Percentiles rank a stretch among this genome's conserved stretches.
Conservation (phyloP, 495 filamentous ascomycete species). For the Tuber umbilicatum region DNA sequence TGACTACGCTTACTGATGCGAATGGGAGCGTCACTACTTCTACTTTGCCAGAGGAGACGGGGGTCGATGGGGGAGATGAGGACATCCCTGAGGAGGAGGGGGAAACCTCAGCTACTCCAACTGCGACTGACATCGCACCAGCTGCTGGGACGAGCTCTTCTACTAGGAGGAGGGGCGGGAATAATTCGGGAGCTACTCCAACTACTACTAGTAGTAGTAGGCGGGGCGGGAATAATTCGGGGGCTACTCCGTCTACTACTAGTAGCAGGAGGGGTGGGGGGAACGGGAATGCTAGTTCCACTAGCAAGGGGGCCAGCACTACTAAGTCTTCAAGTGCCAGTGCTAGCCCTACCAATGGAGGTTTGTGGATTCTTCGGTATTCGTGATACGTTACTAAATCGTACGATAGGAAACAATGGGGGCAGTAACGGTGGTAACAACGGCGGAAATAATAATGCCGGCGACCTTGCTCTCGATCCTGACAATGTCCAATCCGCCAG, state of each 20-base stretch:
- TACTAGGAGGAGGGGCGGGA: background rate
- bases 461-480: slow-evolving; percentile 17
- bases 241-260: slow-evolving; percentile 34
- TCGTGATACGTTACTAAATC: background rate
- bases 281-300: slow-evolving; percentile 7
- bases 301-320: background rate
- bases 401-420: background rate
- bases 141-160: background rate
- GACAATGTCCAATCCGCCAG: slow-evolving; percentile 29
- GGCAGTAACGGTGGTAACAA: background rate
- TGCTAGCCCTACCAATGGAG: background rate
- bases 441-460: slow-evolving; percentile 12
- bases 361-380: background rate
- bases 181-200: background rate
- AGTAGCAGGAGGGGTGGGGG: slow-evolving; percentile 34
- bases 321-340: background rate
- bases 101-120: background rate
- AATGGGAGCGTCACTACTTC: slow-evolving; percentile 17
- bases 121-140: background rate
- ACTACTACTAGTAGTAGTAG: slow-evolving; percentile 18
- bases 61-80: background rate
- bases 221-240: background rate
- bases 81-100: background rate
- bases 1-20: slow-evolving; percentile 11
- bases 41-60: slow-evolving; percentile 12